These are phyloP conservation scores for Lumnitzera littorea DNA, from an alignment of 345 rosid species.

Conservation along the genomic window DNA sequence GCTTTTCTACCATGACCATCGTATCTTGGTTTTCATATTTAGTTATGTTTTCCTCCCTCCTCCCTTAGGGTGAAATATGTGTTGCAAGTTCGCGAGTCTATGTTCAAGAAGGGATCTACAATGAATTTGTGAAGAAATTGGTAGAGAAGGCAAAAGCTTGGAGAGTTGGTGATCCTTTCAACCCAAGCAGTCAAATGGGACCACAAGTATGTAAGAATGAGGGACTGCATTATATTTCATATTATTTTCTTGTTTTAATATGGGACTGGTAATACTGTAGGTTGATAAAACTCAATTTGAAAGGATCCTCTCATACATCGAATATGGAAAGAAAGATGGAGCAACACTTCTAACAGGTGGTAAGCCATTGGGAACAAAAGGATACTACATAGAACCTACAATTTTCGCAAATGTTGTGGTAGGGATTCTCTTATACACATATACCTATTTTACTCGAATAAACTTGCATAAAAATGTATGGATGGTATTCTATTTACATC, in stretches of 20 bases:
- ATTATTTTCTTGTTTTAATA: too few species aligned
- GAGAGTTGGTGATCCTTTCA: slow-evolving; percentile 76
- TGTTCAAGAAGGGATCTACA: slow-evolving; percentile 80
- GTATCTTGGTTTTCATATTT: neutral
- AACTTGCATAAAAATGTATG: too few species aligned
- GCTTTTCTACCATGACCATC: too few species aligned
- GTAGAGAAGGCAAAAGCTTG: slow-evolving; percentile 47
- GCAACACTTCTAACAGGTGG: slow-evolving; percentile 68
- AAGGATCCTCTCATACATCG: slow-evolving; percentile 55
- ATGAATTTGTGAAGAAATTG: slow-evolving; percentile 38
- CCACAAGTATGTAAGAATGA: slow-evolving; percentile 47
- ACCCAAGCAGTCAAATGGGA: slow-evolving; percentile 44
- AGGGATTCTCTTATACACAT: neutral
- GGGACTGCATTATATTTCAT: neutral
- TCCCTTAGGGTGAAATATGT: slow-evolving; percentile 60
- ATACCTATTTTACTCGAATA: too few species aligned
- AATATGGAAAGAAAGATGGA: slow-evolving; percentile 65
- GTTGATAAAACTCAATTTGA: slow-evolving; percentile 52
- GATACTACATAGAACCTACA: slow-evolving; percentile 59
- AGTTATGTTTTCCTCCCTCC: neutral
- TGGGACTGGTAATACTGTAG: slow-evolving; percentile 12
- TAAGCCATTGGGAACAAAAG: slow-evolving; percentile 38
- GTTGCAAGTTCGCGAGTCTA: slow-evolving; percentile 69
- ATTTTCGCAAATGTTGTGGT: slow-evolving; percentile 65
- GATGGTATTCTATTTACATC: too few species aligned